Evolutionary conservation across 2,329 filamentous ascomycete genomes (phyloP), one percentile per base, ranked within the genome.

Genomic region (Lachnellula hyalina): DNA sequence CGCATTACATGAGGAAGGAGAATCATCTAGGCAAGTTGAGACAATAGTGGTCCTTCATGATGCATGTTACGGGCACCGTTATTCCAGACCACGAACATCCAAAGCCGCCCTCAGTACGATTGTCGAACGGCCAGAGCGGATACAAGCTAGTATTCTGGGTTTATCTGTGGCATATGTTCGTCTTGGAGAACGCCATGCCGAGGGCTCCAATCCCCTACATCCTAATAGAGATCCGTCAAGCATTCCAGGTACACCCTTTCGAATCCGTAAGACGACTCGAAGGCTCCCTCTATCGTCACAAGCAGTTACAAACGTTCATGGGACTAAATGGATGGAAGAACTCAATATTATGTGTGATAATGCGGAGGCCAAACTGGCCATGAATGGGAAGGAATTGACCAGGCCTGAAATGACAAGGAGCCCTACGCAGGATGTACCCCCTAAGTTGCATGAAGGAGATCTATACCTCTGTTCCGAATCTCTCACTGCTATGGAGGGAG

Each of bases 51-150:
- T 99, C 32, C 75, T 99, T 2, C 91, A 97, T 65, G 94, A 99
- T 73, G 86, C 88, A 51, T 96, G 93, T 72, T 99, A 97, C 69
- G 92, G 93, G 23, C 94, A 99, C 73, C 86, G 91, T 21, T 99
- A 85, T 71, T 90, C 92, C 11, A 82, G 94, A 45, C 90, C 90
- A 4, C 86, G 88, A 63, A 87, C 90, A 0, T 86, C 84, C 21
- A 87, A 87, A 65, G 79, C 76, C 45, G 80, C 81, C 15, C 78
- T 97, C 1, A 83, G 77, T 65, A 88, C 85, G 54, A 96, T 99
- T 61, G 92, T 99, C 48, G 94, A 99, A 73, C 81, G 94, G 11
- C 94, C 94, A 0, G 94, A 99, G 74, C 81, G 94, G 56, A 85
- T 99, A 60, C 88, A 89, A 63, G 94, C 94, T 4, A 85, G 85